Percentiles rank a stretch among this genome's conserved stretches.
phyloP scores from a whole-genome alignment of 208 protist genomes.

The Tetramitus jugosus region DNA sequence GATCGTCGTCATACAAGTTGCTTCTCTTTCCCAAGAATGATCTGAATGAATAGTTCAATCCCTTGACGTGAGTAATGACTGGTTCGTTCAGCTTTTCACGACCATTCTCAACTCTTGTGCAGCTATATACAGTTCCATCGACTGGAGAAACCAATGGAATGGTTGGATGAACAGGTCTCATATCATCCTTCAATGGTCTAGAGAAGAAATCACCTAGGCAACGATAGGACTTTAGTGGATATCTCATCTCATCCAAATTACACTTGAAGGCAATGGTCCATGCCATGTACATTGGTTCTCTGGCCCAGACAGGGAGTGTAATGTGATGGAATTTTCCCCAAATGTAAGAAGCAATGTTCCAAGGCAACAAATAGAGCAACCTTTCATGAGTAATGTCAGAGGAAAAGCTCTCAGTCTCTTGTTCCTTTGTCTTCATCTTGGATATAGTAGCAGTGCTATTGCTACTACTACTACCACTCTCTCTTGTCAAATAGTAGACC shows the following conservation, averaged over 20 bases:
- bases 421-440: no score
- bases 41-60: constrained; percentile 43
- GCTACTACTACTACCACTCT: no score
- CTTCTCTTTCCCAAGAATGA: constrained; percentile 45
- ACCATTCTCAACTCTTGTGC: constrained; percentile 48
- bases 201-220: constrained; percentile 53
- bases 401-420: no score
- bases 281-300: not conserved
- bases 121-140: constrained; percentile 50
- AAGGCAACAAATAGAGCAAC: no score
- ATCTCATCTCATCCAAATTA: constrained; percentile 48
- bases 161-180: constrained; percentile 24
- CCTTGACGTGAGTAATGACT: constrained; percentile 46
- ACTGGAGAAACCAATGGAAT: constrained; percentile 38
- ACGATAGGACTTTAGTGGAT: constrained; percentile 42
- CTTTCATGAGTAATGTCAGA: no score
- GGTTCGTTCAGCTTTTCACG: not conserved
- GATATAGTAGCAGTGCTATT: no score
- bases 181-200: constrained; percentile 41
- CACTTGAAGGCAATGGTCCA: constrained; percentile 6
- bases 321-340: no score
- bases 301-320: no score
- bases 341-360: no score
- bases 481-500: no score
- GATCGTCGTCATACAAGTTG: constrained; percentile 23